Evolutionary conservation across 192 early-diverging fungal genomes (phyloP).

Genomic region (Coemansia sp.): DNA sequence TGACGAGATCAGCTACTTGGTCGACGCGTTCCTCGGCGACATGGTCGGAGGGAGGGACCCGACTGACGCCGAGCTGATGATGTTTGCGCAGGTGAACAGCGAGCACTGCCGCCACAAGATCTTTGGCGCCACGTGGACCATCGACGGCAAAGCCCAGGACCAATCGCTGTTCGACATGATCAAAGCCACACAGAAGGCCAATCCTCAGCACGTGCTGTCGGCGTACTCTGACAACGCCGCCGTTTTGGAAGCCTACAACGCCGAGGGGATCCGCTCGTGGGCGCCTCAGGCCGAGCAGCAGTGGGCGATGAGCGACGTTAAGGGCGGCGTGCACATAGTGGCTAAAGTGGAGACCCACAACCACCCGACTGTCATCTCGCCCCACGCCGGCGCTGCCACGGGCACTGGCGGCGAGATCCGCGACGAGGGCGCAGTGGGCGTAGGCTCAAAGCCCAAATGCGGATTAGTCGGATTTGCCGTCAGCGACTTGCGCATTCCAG

Average conservation of each 20-base stretch:
- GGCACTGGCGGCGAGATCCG: conserved; percentile 99
- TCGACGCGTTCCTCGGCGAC: conserved; percentile 72
- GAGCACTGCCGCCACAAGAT: conserved; percentile 99
- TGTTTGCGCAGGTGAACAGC: conserved; percentile 99
- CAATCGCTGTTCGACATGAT: conserved; percentile 97
- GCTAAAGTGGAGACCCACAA: conserved; percentile 99
- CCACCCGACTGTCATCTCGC: conserved; percentile 98
- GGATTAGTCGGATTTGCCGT: conserved; percentile 96
- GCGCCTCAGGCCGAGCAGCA: conserved; percentile 21
- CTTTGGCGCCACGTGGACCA: conserved; percentile 97
- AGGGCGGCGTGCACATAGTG: conserved; percentile 76
- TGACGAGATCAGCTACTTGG: conserved; percentile 97
- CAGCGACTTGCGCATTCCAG: conserved; percentile 93
- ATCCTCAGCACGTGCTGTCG: conserved; percentile 84
- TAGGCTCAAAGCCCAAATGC: conserved; percentile 93
- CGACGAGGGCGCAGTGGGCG: conserved; percentile 98
- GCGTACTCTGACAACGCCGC: conserved; percentile 99
- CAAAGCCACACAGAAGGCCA: conserved; percentile 83
- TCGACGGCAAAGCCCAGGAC: conserved; percentile 80
- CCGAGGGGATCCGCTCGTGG: conserved; percentile 46
- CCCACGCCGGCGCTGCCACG: conserved; percentile 97
- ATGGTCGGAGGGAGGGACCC: conserved; percentile 72
- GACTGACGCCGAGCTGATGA: conserved; percentile 99
- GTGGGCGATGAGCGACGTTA: conserved; percentile 39
- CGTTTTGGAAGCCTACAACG: conserved; percentile 67